phyloP scores from a whole-genome alignment of 2,329 filamentous ascomycete species.

The Alternaria incomplexa region DNA sequence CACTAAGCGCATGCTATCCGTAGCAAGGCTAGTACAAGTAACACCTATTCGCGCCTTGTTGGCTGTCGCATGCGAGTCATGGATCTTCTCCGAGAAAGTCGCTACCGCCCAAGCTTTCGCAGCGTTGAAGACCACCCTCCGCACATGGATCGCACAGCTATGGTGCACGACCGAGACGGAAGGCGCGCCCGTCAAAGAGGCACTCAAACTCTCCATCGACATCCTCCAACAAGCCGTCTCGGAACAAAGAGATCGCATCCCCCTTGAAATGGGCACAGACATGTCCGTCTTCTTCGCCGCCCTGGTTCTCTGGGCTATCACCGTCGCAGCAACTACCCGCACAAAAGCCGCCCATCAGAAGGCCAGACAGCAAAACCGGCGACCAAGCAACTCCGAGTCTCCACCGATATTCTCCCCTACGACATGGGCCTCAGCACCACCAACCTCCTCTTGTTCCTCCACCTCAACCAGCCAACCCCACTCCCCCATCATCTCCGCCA shows the following conservation, averaged over 20 bases:
- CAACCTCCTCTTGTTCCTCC: neutral
- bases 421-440: conserved; percentile 2
- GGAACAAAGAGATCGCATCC: conserved; percentile 18
- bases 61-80: conserved; percentile 53
- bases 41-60: conserved; percentile 52
- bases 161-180: conserved; percentile 25
- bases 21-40: conserved; percentile 46
- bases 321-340: conserved; percentile 33
- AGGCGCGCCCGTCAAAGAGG: conserved; percentile 26
- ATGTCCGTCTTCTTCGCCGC: conserved; percentile 45
- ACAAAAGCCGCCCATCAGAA: conserved; percentile 15
- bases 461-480: conserved; percentile 2
- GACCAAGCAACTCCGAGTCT: conserved; percentile 21
- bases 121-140: conserved; percentile 38
- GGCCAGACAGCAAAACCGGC: conserved; percentile 1
- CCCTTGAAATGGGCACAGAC: conserved; percentile 37
- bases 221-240: conserved; percentile 34
- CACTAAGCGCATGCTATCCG: conserved; percentile 41
- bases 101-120: conserved; percentile 41
- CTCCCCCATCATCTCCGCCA: conserved; percentile 22
- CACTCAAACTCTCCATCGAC: conserved; percentile 35
- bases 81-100: conserved; percentile 54
- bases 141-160: conserved; percentile 45
- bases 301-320: conserved; percentile 45
- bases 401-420: conserved; percentile 7